Conservation (phyloP, 192 early-diverging fungal genomes). For the Irineochytrium annulatum region DNA sequence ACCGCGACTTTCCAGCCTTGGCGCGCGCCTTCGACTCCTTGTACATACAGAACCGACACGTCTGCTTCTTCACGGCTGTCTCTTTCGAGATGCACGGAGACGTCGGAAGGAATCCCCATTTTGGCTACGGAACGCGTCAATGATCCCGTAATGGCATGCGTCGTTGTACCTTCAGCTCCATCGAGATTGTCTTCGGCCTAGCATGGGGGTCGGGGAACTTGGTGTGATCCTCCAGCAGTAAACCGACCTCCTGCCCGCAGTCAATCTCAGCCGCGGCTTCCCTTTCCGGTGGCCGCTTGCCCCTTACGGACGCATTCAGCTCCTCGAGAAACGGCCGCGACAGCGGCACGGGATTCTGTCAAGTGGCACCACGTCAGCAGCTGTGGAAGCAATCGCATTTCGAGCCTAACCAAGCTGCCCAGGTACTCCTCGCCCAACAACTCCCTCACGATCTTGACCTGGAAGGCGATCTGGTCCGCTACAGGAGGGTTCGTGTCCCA, state of each 20-base stretch:
- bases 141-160: neutral
- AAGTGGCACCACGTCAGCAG: no score
- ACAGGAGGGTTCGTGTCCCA: neutral
- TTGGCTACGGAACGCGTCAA: constrained; percentile 46
- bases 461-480: constrained; percentile 2
- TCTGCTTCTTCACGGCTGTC: constrained; percentile 45
- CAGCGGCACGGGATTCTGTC: constrained; percentile 20
- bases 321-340: constrained; percentile 33
- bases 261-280: constrained; percentile 1
- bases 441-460: constrained; percentile 2
- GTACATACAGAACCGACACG: constrained; percentile 78
- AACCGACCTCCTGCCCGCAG: constrained; percentile 6
- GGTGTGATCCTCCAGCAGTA: neutral
- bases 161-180: neutral
- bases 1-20: constrained; percentile 19
- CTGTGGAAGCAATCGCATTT: neutral
- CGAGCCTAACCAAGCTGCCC: neutral
- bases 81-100: constrained; percentile 33
- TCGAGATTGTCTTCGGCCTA: neutral
- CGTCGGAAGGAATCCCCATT: constrained; percentile 66
- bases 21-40: constrained; percentile 48
- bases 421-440: neutral
- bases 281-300: neutral
- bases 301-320: constrained; percentile 9
- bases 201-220: neutral